phyloP scores from a whole-genome alignment of 192 early-diverging fungal genomes.

The Lobulomyces angularis region DNA sequence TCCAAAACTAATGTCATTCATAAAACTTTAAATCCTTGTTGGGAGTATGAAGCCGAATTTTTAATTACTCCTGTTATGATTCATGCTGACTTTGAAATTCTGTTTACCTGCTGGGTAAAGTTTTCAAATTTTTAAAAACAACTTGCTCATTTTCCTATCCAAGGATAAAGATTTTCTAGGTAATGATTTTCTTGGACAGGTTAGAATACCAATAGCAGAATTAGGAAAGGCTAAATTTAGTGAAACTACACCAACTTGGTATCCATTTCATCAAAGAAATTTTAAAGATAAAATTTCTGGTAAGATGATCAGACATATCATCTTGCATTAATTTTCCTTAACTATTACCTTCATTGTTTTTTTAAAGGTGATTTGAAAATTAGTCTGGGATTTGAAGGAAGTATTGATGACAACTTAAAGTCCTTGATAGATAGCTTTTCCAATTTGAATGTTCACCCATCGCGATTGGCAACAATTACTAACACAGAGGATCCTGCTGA shows the following conservation, averaged over 20 bases:
- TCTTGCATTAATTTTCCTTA: too few species aligned
- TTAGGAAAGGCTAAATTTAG: conserved; percentile 19
- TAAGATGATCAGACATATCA: too few species aligned
- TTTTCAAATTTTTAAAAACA: conserved; percentile 1
- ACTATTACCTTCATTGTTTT: too few species aligned
- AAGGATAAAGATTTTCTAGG: conserved; percentile 58
- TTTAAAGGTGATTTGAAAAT: too few species aligned
- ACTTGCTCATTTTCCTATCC: conserved; percentile 3
- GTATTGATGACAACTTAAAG: conserved; percentile 13
- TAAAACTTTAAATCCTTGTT: conserved; percentile 54
- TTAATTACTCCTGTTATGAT: conserved; percentile 21
- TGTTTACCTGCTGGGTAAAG: conserved; percentile 17
- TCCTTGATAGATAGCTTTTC: too few species aligned
- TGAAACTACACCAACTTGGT: too few species aligned
- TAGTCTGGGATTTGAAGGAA: conserved; percentile 20
- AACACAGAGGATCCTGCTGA: conserved; percentile 27
- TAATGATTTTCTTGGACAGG: conserved; percentile 53
- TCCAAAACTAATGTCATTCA: conserved; percentile 43
- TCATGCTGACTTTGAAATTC: too few species aligned
- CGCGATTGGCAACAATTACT: conserved; percentile 15
- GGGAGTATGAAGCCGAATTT: conserved; percentile 50
- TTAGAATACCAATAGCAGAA: conserved; percentile 43
- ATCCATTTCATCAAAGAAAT: too few species aligned
- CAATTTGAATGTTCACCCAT: conserved; percentile 10
- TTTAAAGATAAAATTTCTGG: too few species aligned